A percentile compares a stretch with the other conserved stretches of the same genome.
phyloP scores from a whole-genome alignment of 139 green algal species.

The Chlamydomonas applanata region DNA sequence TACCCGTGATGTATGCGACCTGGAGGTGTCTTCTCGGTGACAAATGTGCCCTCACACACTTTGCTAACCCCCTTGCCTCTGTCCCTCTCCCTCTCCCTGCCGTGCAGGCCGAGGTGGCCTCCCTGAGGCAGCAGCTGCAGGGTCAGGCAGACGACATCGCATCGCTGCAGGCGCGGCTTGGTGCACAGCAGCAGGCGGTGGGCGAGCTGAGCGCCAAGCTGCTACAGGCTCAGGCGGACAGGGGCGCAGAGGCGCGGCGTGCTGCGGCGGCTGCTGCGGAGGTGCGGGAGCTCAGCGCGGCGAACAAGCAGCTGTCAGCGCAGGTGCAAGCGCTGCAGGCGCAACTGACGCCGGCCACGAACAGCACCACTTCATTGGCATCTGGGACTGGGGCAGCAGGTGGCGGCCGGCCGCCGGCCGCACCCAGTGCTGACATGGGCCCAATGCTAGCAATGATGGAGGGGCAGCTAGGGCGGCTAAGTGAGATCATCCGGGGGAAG shows the following conservation, averaged over 20 bases:
- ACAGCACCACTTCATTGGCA: too few species aligned
- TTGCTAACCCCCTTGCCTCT: too few species aligned
- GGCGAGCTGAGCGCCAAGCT: not conserved
- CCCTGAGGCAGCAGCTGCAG: not conserved
- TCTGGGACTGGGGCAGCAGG: too few species aligned
- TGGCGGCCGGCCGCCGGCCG: too few species aligned
- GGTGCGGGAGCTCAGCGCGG: not conserved
- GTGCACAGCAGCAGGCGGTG: constrained; percentile 1
- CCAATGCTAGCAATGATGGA: constrained; percentile 32
- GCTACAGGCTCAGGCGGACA: not conserved
- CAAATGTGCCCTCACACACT: too few species aligned
- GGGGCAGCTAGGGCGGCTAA: constrained; percentile 23
- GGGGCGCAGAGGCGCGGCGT: not conserved
- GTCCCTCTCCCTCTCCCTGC: too few species aligned
- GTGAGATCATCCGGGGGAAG: constrained; percentile 20
- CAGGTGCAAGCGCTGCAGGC: too few species aligned
- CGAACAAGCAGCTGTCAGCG: too few species aligned
- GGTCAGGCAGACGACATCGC: not conserved
- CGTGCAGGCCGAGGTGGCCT: not conserved
- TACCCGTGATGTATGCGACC: too few species aligned
- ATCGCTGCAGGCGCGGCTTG: not conserved
- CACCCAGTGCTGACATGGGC: constrained; percentile 15
- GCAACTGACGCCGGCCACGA: too few species aligned
- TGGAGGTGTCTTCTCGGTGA: too few species aligned
- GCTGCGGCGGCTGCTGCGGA: not conserved